Evolutionary conservation across 2,329 filamentous ascomycete species (phyloP).

Genomic region (Ascochyta lentis): DNA sequence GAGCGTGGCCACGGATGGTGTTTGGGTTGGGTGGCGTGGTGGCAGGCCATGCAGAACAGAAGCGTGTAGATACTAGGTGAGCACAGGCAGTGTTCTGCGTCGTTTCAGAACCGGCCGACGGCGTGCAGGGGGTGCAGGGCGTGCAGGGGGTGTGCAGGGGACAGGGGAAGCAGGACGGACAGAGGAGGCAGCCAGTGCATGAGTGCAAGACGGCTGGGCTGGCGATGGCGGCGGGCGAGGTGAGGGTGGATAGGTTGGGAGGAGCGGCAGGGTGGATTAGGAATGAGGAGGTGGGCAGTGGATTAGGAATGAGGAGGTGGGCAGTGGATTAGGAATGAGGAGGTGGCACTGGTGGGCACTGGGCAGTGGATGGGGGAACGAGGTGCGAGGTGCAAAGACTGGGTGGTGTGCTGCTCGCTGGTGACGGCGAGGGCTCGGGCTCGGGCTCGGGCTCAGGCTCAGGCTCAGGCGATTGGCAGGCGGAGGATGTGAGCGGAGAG

Average conservation of each 20-base stretch:
- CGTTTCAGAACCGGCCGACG: constrained; percentile 4
- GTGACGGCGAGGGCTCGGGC: too few species aligned
- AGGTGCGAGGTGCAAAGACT: too few species aligned
- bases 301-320: too few species aligned
- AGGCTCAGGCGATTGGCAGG: background rate
- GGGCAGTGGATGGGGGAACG: too few species aligned
- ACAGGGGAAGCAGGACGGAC: background rate
- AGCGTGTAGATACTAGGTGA: background rate
- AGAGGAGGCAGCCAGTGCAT: too few species aligned
- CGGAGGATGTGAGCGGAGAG: constrained; percentile 3
- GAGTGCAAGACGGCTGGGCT: background rate
- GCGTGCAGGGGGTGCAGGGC: constrained; percentile 2
- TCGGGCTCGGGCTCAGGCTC: too few species aligned
- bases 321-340: too few species aligned
- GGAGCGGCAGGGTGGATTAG: background rate
- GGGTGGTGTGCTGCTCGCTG: too few species aligned
- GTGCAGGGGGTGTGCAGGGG: background rate
- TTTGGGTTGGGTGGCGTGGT: too few species aligned
- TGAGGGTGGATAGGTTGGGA: background rate
- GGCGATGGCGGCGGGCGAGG: background rate
- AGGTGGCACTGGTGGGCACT: too few species aligned
- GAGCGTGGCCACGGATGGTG: too few species aligned
- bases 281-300: background rate
- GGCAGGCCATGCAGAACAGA: too few species aligned
- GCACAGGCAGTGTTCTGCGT: constrained; percentile 4